Evolutionary conservation across 2,329 filamentous ascomycete genomes (phyloP), one percentile per base, ranked within the genome.

Genomic region (Ophiostoma sp.): DNA sequence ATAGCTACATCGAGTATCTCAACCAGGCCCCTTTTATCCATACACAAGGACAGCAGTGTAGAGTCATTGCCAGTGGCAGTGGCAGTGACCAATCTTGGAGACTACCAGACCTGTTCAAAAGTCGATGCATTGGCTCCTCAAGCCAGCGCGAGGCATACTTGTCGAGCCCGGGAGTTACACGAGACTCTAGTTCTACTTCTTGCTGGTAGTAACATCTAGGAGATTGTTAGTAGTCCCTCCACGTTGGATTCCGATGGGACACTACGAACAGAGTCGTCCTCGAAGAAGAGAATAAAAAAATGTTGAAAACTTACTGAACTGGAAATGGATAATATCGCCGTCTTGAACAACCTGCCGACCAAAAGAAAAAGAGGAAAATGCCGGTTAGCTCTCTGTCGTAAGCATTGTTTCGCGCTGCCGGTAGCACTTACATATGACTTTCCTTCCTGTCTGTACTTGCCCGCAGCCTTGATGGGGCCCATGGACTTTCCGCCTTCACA

Each of bases 391-490:
- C 27, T 1, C 23, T 72, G 33, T 13, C 35, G 31, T 27, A 35
- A 4, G 5, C 6, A 35, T 1, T 11, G 15, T 15, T 62, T 62
- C 66, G 3, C 67, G 23, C 57, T 23, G 44, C 44, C 11, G 36
- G 41, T 7, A 0, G 36, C 65, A 72, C 76, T 0, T 76, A 80
- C 80, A 76, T 82, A 82, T 39, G 79, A 78, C 72, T 81, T 81
- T 73, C 80, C 80, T 73, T 82, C 80, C 73, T 81, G 80, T 31
- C 80, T 75, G 71, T 81, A 82, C 72, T 82, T 82, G 1, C 81
- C 81, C 62, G 80, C 80, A 23, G 81, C 80, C 72, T 82, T 82
- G 71, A 82, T 81, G 0, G 80, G 80, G 17, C 73, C 81, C 79
- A 82, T 82, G 5, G 79, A 81, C 74, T 82, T 82, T 64, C 74